These are phyloP conservation scores for Brassica carinata DNA, from an alignment of 345 rosid species.

Conservation along the genomic window DNA sequence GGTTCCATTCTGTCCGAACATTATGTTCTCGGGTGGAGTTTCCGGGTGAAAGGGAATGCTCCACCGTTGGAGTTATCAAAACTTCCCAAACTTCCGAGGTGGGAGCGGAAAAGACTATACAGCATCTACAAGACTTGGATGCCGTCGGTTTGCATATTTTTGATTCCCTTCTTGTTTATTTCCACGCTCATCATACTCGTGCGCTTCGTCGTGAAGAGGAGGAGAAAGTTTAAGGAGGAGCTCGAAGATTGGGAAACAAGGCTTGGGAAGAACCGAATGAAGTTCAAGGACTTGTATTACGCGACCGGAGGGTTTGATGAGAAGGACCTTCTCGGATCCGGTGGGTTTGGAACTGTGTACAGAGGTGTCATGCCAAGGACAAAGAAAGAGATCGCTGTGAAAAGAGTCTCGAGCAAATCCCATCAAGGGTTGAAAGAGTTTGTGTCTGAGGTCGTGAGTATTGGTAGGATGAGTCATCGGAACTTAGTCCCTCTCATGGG, in stretches of 20 bases:
- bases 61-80: not conserved
- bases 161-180: conserved; percentile 25
- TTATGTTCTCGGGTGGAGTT: conserved; percentile 13
- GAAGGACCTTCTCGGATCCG: conserved; percentile 66
- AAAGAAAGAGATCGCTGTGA: conserved; percentile 67
- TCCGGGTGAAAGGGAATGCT: conserved; percentile 2
- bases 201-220: conserved; percentile 33
- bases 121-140: not conserved
- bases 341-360: conserved; percentile 85
- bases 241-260: conserved; percentile 80
- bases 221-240: conserved; percentile 59
- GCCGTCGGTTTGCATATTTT: not conserved
- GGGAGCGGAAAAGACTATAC: not conserved
- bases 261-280: conserved; percentile 71
- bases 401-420: conserved; percentile 73
- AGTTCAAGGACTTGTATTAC: conserved; percentile 64
- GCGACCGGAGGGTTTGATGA: conserved; percentile 74
- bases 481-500: conserved; percentile 84
- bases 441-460: conserved; percentile 75
- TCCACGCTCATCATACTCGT: conserved; percentile 13
- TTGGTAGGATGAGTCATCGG: conserved; percentile 88
- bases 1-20: not conserved
- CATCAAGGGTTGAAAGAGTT: conserved; percentile 86
- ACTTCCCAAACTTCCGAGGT: conserved; percentile 31
- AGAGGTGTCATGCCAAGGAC: conserved; percentile 60